Evolutionary conservation across 352 stramenopile genomes (phyloP).

Genomic region (Phytophthora foliorum): DNA sequence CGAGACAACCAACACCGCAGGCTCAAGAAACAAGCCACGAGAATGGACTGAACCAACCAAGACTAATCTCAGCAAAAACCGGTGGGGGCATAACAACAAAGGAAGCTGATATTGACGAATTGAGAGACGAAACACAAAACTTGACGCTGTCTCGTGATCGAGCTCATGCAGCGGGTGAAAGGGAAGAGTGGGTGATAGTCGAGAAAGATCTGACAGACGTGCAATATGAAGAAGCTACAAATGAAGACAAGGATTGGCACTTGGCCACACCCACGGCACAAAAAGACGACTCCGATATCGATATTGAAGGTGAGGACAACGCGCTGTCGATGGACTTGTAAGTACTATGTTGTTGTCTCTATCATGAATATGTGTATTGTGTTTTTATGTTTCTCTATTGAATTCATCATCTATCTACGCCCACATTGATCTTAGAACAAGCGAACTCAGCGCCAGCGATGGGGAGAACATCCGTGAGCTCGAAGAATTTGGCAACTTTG

Average conservation of each 20-base stretch:
- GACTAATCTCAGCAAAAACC: neutral
- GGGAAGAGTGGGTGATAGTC: constrained; percentile 18
- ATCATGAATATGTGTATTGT: constrained; percentile 21
- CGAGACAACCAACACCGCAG: constrained; percentile 17
- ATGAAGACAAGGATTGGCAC: neutral
- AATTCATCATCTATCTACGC: constrained; percentile 7
- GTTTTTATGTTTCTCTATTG: constrained; percentile 23
- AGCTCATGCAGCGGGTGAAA: neutral
- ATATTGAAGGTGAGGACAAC: constrained; percentile 27
- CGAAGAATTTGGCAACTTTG: neutral
- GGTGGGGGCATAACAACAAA: neutral
- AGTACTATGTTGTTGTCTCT: constrained; percentile 26
- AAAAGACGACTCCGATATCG: constrained; percentile 20
- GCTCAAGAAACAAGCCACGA: neutral
- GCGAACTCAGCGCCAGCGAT: constrained; percentile 25
- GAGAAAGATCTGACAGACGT: neutral
- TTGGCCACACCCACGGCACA: neutral
- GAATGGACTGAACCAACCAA: neutral
- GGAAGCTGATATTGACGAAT: neutral
- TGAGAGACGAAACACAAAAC: neutral
- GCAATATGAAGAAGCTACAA: neutral
- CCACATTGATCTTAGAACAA: constrained; percentile 40
- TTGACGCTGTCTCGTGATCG: constrained; percentile 1
- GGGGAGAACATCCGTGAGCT: constrained; percentile 5
- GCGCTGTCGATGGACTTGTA: constrained; percentile 78